These are phyloP conservation scores for Microbotryum violaceum DNA, from an alignment of 1,284 basidiomycete species.

Conservation along the genomic window DNA sequence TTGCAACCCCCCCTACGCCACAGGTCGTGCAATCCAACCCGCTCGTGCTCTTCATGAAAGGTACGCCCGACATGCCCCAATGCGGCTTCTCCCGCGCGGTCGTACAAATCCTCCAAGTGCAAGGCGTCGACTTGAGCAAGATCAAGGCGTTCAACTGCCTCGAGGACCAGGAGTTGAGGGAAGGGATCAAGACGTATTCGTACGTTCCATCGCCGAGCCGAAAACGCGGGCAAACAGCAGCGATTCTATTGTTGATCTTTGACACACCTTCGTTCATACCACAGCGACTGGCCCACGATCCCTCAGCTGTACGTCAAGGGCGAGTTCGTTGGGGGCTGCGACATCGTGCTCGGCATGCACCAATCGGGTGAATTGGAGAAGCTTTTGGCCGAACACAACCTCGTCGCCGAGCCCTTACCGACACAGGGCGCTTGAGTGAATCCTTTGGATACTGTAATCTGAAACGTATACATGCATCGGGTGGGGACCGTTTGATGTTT, in stretches of 20 bases:
- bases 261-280: too few relatives aligned
- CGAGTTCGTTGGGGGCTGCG: conserved; percentile 94
- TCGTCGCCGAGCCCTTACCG: conserved; percentile 46
- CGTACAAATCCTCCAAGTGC: conserved; percentile 80
- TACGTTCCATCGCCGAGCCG: conserved; percentile 45
- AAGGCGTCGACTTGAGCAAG: conserved; percentile 71
- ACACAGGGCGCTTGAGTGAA: neutral
- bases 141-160: conserved; percentile 71
- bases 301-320: conserved; percentile 92
- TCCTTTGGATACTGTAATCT: neutral
- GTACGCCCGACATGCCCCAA: conserved; percentile 60
- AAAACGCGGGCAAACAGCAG: too few relatives aligned
- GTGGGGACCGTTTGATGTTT: too few relatives aligned
- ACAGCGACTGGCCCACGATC: conserved; percentile 92
- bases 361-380: conserved; percentile 88
- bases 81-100: conserved; percentile 91
- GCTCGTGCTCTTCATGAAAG: conserved; percentile 92
- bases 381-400: conserved; percentile 62
- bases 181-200: conserved; percentile 92
- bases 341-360: conserved; percentile 92
- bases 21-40: conserved; percentile 62
- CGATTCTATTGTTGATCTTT: too few relatives aligned
- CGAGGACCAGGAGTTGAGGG: conserved; percentile 72
- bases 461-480: too few relatives aligned
- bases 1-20: neutral